These are phyloP conservation scores for Aspergillus affinis DNA, from an alignment of 495 filamentous ascomycete species.

Conservation along the genomic window DNA sequence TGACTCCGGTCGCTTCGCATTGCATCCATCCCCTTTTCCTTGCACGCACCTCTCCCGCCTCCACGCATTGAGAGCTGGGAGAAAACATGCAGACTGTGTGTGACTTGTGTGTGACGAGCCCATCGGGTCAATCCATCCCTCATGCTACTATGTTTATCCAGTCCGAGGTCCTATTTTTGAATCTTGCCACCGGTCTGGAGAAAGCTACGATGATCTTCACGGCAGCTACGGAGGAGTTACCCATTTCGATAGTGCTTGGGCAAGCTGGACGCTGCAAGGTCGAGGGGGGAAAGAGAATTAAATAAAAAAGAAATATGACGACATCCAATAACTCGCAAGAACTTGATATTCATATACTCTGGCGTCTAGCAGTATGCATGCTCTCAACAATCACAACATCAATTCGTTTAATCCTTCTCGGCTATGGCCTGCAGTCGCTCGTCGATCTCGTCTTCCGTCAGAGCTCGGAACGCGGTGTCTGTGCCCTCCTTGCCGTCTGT, in stretches of 20 bases:
- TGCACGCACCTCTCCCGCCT: no score
- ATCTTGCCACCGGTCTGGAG: constrained; percentile 19
- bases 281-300: constrained; percentile 11
- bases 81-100: background rate
- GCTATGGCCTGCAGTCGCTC: constrained; percentile 95
- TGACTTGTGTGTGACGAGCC: constrained; percentile 10
- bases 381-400: constrained; percentile 2
- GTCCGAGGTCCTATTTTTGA: constrained; percentile 5
- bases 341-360: constrained; percentile 22
- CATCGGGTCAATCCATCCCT: constrained; percentile 14
- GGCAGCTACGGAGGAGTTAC: background rate
- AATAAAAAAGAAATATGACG: constrained; percentile 13
- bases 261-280: background rate
- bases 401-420: constrained; percentile 80
- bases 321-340: constrained; percentile 21
- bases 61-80: no score
- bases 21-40: background rate
- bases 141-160: constrained; percentile 1
- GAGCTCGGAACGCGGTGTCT: constrained; percentile 73
- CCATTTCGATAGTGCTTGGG: background rate
- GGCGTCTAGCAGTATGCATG: constrained; percentile 21
- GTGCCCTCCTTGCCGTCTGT: constrained; percentile 77
- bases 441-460: constrained; percentile 98
- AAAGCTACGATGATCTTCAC: background rate
- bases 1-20: no score